Conservation (phyloP, 192 early-diverging fungal genomes). For the Rhizophlyctis rosea region DNA sequence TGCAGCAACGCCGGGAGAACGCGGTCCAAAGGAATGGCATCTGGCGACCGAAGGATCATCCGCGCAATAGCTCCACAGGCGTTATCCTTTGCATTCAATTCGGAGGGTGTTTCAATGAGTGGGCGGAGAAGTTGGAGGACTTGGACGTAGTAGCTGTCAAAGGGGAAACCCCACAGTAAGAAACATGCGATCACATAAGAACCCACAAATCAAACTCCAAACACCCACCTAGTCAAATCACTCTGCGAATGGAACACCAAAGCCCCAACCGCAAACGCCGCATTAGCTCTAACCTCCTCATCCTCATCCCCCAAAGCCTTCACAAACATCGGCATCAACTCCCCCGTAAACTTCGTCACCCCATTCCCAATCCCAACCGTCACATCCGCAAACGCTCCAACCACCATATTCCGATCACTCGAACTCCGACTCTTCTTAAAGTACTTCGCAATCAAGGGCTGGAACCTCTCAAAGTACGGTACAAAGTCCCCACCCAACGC, state of each 20-base stretch:
- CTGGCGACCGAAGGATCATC: slow-evolving; percentile 27
- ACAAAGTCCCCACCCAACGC: slow-evolving; percentile 74
- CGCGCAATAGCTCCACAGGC: slow-evolving; percentile 33
- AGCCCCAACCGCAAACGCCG: slow-evolving; percentile 76
- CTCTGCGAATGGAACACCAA: slow-evolving; percentile 63
- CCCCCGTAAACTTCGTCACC: slow-evolving; percentile 31
- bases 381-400: slow-evolving; percentile 83
- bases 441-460: slow-evolving; percentile 78
- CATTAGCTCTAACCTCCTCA: slow-evolving; percentile 83
- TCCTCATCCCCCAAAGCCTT: slow-evolving; percentile 72
- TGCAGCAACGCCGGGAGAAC: slow-evolving; percentile 29
- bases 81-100: slow-evolving; percentile 28
- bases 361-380: slow-evolving; percentile 61
- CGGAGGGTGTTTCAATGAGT: slow-evolving; percentile 17
- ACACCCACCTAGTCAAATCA: slow-evolving; percentile 61
- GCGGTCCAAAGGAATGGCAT: slow-evolving; percentile 27
- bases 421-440: slow-evolving; percentile 67
- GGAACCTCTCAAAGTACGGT: slow-evolving; percentile 70
- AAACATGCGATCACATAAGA: background rate
- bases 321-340: slow-evolving; percentile 67
- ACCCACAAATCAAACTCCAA: background rate
- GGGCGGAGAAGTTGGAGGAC: slow-evolving; percentile 33
- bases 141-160: slow-evolving; percentile 22
- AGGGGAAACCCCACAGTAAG: background rate
- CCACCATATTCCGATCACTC: slow-evolving; percentile 85